Evolutionary conservation across 441 rosid species (phyloP).

Genomic region (Populus tomentosa): DNA sequence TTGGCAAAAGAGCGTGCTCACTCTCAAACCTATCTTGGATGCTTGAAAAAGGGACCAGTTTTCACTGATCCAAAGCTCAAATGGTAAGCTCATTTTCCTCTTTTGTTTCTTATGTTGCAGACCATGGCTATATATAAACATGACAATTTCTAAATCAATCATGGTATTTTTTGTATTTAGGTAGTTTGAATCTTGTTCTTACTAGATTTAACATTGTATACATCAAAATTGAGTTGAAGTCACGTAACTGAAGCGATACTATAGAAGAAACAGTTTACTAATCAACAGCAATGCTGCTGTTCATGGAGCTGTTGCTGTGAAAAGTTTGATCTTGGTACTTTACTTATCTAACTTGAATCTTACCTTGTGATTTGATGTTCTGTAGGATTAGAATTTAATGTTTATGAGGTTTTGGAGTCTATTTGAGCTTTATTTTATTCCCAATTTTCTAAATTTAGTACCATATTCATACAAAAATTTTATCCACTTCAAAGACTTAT

Average conservation of each 20-base stretch:
- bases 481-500: not conserved
- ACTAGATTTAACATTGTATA: not conserved
- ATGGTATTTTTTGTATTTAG: not conserved
- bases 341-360: not conserved
- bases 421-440: not conserved
- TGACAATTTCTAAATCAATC: not conserved
- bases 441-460: not conserved
- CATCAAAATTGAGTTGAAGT: not conserved
- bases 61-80: constrained; percentile 81
- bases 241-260: not conserved
- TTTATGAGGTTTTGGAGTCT: not conserved
- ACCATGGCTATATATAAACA: not conserved
- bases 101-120: constrained; percentile 6
- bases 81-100: constrained; percentile 46
- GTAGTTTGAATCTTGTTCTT: not conserved
- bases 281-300: not conserved
- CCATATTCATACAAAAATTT: not conserved
- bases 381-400: not conserved
- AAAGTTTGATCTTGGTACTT: not conserved
- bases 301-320: not conserved
- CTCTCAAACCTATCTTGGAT: constrained; percentile 87
- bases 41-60: constrained; percentile 90
- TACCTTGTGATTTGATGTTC: not conserved
- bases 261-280: not conserved
- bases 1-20: constrained; percentile 77